phyloP scores from a whole-genome alignment of 768 basidiomycete species.

The Termitomyces sp. region DNA sequence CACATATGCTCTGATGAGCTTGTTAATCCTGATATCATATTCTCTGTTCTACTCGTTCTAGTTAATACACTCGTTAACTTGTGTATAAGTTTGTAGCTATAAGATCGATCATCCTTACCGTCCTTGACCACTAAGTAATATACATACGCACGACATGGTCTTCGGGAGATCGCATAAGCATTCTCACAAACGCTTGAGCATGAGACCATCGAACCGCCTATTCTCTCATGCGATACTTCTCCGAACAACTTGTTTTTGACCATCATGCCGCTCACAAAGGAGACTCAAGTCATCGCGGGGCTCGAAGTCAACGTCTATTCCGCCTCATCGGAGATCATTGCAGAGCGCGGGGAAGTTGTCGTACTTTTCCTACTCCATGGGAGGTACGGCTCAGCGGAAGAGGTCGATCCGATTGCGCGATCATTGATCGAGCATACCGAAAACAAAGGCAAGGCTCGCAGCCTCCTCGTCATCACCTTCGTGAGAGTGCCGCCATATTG shows the following conservation, averaged over 20 bases:
- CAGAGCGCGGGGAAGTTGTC: constrained; percentile 17
- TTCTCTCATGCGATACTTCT: neutral
- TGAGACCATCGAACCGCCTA: neutral
- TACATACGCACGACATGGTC: too few species aligned
- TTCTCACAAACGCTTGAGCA: neutral
- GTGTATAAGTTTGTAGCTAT: neutral
- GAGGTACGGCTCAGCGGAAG: constrained; percentile 23
- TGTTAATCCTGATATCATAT: constrained; percentile 12
- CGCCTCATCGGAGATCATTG: constrained; percentile 4
- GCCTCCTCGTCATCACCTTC: constrained; percentile 33
- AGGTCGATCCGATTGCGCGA: constrained; percentile 22
- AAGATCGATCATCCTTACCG: too few species aligned
- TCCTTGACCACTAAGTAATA: too few species aligned
- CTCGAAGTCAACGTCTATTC: constrained; percentile 29
- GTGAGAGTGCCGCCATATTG: constrained; percentile 17
- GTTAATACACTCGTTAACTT: neutral
- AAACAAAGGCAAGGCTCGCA: constrained; percentile 7
- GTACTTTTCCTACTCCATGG: constrained; percentile 41
- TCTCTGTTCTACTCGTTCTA: constrained; percentile 7
- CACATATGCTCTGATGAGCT: constrained; percentile 3
- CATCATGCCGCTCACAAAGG: constrained; percentile 11
- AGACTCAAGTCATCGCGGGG: constrained; percentile 29
- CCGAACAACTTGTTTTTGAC: neutral
- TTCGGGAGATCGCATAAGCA: neutral
- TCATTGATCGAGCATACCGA: constrained; percentile 16